These are phyloP conservation scores for Suillus spraguei DNA, from an alignment of 768 basidiomycete species.

Conservation along the genomic window DNA sequence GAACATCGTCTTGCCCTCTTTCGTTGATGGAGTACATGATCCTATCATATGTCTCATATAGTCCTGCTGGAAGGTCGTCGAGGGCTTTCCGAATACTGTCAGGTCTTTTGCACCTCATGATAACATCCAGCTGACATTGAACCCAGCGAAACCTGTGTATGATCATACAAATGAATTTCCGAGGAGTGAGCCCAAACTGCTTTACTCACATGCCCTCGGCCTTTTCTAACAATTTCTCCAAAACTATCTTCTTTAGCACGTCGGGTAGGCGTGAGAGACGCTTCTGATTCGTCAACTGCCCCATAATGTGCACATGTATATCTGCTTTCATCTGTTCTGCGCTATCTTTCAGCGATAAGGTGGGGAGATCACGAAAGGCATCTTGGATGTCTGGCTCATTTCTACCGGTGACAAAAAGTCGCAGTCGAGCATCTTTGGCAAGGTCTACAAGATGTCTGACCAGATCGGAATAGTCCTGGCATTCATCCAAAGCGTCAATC, in stretches of 20 bases:
- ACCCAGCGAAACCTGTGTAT: constrained; percentile 13
- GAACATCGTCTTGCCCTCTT: background rate
- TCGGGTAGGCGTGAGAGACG: background rate
- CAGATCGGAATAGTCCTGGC: constrained; percentile 7
- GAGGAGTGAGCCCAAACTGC: background rate
- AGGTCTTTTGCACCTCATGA: background rate
- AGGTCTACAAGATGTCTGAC: background rate
- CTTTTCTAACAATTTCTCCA: constrained; percentile 3
- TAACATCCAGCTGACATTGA: constrained; percentile 11
- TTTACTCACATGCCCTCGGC: constrained; percentile 12
- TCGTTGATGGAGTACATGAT: constrained; percentile 19
- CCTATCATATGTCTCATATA: constrained; percentile 26
- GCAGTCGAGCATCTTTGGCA: constrained; percentile 3
- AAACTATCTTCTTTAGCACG: background rate
- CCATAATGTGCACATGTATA: constrained; percentile 1
- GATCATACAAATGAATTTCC: background rate
- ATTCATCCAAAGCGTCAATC: constrained; percentile 19
- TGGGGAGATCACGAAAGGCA: background rate
- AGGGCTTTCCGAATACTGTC: constrained; percentile 11
- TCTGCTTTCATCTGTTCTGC: background rate
- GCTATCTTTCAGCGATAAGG: constrained; percentile 2
- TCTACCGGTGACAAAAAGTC: constrained; percentile 12
- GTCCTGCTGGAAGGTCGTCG: constrained; percentile 16
- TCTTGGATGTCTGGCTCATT: background rate
- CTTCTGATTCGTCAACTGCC: constrained; percentile 1